These are phyloP conservation scores for Metschnikowia colocasiae DNA, from an alignment of 805 yeast species.

Conservation along the genomic window DNA sequence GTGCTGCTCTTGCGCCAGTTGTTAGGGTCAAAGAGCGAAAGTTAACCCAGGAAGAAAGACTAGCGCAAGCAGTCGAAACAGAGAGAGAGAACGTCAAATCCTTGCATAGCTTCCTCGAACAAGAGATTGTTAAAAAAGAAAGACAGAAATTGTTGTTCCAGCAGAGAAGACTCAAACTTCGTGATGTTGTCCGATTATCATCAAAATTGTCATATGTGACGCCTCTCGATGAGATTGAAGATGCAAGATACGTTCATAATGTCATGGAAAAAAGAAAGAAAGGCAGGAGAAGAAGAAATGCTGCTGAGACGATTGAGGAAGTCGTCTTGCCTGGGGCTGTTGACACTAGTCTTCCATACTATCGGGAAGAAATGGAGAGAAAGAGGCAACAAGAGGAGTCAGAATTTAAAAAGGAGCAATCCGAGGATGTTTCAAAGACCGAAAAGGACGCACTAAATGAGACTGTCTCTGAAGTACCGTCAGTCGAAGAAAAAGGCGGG, in stretches of 20 bases:
- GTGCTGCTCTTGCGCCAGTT: conserved; percentile 45
- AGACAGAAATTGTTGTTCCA: conserved; percentile 69
- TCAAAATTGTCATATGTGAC: conserved; percentile 50
- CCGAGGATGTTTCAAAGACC: neutral
- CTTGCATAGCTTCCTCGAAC: conserved; percentile 73
- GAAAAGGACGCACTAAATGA: neutral
- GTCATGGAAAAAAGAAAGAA: conserved; percentile 35
- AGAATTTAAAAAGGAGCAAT: conserved; percentile 8
- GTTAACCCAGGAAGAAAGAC: conserved; percentile 66
- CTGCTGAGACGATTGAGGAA: conserved; percentile 24
- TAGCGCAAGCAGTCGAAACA: conserved; percentile 83
- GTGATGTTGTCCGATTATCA: conserved; percentile 52
- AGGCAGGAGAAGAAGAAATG: conserved; percentile 41
- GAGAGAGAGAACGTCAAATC: conserved; percentile 74
- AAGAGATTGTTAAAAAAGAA: conserved; percentile 76
- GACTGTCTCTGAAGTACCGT: neutral
- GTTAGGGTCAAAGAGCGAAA: conserved; percentile 41
- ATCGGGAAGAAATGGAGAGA: conserved; percentile 24
- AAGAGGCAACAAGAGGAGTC: conserved; percentile 23
- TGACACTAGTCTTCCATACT: conserved; percentile 25
- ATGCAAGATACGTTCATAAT: conserved; percentile 40
- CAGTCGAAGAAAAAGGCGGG: neutral
- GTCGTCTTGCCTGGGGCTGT: conserved; percentile 32
- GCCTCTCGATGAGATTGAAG: conserved; percentile 61
- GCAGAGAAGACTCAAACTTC: conserved; percentile 59